Base-by-base conservation (phyloP, 2,329 filamentous ascomycete genomes). In the Fusarium dimerum region DNA sequence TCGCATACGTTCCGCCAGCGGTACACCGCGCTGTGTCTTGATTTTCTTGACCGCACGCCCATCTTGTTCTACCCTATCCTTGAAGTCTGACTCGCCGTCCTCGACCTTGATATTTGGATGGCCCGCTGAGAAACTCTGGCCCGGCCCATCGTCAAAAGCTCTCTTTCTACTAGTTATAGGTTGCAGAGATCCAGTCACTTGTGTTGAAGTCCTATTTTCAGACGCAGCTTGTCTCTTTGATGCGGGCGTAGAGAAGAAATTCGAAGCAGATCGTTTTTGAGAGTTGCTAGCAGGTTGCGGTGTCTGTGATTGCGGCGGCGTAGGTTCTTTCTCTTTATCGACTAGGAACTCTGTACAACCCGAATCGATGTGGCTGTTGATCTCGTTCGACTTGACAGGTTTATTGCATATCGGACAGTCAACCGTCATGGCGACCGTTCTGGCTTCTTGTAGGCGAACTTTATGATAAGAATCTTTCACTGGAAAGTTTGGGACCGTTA, bases 1-100 rank as follows among this genome's bases (percentile, higher is more conserved):
- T 5, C 94, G 85, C 91, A 97, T 96, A 30, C 93, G 88, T 72
- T 99, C 94, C 2, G 94, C 92, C 16, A 99, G 78, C 1, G 94
- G 94, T 9, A 91, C 92, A 1, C 86, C 84, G 64, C 86, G 85
- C 51, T 85, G 82, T 36, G 78, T 82, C 73, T 90, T 91, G 13
- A 80, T 76, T 66, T 86, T 87, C 70, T 93, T 92, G 5, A 76
- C 60, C 9, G 76, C 65, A 13, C 78, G 72, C 26, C 75, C 75
- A 48, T 72, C 60, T 45, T 72, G 58, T 38, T 66, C 59, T 6
- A 55, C 40, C 40, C 40, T 45, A 38, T 43, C 41, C 36, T 46
- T 47, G 46, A 47, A 52, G 5, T 42, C 43, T 12, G 18, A 44
- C 5, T 47, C 52, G 40, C 52, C 52, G 1, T 48, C 53, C 9